Conservation (phyloP, 257 asterid species). For the Schizonepeta tenuifolia region DNA sequence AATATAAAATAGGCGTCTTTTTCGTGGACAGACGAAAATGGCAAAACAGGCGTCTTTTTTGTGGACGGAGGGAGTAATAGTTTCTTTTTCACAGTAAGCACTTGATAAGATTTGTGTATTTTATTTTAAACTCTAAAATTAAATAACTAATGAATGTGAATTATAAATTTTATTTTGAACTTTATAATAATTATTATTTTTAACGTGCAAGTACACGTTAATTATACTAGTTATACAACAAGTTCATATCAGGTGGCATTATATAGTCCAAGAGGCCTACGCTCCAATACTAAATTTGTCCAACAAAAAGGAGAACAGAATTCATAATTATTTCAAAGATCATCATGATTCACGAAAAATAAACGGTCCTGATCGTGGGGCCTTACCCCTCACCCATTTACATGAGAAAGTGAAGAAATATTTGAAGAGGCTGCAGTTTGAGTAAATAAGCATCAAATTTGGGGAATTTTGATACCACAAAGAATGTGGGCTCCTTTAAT, state of each 20-base stretch:
- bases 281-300: slow-evolving; percentile 1
- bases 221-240: no score
- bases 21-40: no score
- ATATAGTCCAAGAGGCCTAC: not conserved
- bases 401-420: slow-evolving; percentile 27
- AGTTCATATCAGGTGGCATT: not conserved
- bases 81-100: no score
- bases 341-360: slow-evolving; percentile 9
- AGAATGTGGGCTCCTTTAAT: slow-evolving; percentile 9
- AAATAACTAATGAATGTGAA: no score
- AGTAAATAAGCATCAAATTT: slow-evolving; percentile 17
- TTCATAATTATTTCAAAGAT: not conserved
- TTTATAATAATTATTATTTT: no score
- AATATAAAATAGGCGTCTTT: no score
- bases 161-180: no score
- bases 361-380: slow-evolving; percentile 34
- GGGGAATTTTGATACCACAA: slow-evolving; percentile 25
- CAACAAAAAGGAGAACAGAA: not conserved
- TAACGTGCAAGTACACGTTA: no score
- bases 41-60: no score
- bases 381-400: not conserved
- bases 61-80: no score
- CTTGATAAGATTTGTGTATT: no score
- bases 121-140: no score
- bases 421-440: not conserved